phyloP scores from a whole-genome alignment of 352 stramenopile genomes.

The Globisporangium viniferum region DNA sequence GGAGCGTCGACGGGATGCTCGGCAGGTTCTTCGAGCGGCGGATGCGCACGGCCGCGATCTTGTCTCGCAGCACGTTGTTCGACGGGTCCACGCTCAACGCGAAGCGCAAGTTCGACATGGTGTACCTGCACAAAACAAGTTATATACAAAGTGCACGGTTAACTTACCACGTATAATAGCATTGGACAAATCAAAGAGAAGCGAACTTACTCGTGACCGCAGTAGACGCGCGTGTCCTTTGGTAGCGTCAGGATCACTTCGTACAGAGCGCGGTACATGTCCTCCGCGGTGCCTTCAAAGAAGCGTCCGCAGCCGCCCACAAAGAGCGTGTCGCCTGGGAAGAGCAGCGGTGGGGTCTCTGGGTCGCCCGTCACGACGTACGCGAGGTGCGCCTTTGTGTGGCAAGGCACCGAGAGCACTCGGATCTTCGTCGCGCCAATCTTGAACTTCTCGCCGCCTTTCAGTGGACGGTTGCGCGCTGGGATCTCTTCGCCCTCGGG shows the following conservation, averaged over 20 bases:
- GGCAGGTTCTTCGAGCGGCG: conserved; percentile 81
- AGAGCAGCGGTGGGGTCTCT: conserved; percentile 73
- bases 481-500: conserved; percentile 77
- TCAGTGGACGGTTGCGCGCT: conserved; percentile 56
- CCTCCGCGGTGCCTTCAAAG: conserved; percentile 85
- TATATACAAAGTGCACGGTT: not conserved
- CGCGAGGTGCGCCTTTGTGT: conserved; percentile 81
- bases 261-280: conserved; percentile 88
- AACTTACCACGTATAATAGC: not conserved
- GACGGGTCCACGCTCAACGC: conserved; percentile 91
- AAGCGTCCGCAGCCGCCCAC: conserved; percentile 81
- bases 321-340: conserved; percentile 89
- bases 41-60: conserved; percentile 81
- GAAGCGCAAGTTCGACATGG: conserved; percentile 91
- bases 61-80: conserved; percentile 84
- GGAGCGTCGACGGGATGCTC: conserved; percentile 89
- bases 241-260: conserved; percentile 84
- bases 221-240: conserved; percentile 87
- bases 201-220: conserved; percentile 69
- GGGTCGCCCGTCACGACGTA: conserved; percentile 84
- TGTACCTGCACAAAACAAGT: conserved; percentile 58
- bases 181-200: not conserved
- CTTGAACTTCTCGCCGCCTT: conserved; percentile 80
- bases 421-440: conserved; percentile 72
- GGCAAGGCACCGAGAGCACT: conserved; percentile 77